Percentiles rank a stretch among this genome's conserved stretches.
Evolutionary conservation across 495 filamentous ascomycete species (phyloP).

Genomic region (Lepraria neglecta): DNA sequence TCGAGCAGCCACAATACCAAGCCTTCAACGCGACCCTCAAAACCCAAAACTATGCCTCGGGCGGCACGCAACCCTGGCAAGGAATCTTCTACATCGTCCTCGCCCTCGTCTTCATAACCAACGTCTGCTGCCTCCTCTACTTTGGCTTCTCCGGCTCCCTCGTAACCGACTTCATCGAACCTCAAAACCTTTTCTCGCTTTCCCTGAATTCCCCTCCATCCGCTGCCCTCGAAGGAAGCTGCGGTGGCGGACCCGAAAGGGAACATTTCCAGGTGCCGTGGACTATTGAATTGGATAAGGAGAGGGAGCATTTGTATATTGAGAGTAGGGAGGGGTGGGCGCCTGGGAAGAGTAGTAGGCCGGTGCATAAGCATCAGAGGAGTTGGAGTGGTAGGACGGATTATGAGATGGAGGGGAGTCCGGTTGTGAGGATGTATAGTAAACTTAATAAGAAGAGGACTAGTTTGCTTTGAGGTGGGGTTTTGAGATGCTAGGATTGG

Average conservation of each 20-base stretch:
- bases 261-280: conserved; percentile 52
- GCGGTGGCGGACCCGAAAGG: conserved; percentile 54
- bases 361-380: not conserved
- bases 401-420: conserved; percentile 12
- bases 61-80: conserved; percentile 51
- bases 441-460: conserved; percentile 11
- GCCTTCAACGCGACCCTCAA: conserved; percentile 51
- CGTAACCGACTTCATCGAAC: conserved; percentile 70
- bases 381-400: not conserved
- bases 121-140: conserved; percentile 54
- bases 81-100: conserved; percentile 58
- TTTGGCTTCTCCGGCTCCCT: conserved; percentile 46
- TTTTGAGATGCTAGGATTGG: too few relatives aligned
- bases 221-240: conserved; percentile 50
- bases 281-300: conserved; percentile 41
- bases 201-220: conserved; percentile 61
- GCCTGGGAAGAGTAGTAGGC: not conserved
- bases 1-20: conserved; percentile 40
- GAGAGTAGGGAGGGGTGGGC: conserved; percentile 17
- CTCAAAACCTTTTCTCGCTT: conserved; percentile 62
- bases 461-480: conserved; percentile 1
- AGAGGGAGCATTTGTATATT: conserved; percentile 24
- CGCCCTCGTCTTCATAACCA: conserved; percentile 53
- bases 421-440: conserved; percentile 2
- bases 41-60: conserved; percentile 57